phyloP scores from a whole-genome alignment of 2,329 filamentous ascomycete genomes.

The Neopestalotiopsis rosae region DNA sequence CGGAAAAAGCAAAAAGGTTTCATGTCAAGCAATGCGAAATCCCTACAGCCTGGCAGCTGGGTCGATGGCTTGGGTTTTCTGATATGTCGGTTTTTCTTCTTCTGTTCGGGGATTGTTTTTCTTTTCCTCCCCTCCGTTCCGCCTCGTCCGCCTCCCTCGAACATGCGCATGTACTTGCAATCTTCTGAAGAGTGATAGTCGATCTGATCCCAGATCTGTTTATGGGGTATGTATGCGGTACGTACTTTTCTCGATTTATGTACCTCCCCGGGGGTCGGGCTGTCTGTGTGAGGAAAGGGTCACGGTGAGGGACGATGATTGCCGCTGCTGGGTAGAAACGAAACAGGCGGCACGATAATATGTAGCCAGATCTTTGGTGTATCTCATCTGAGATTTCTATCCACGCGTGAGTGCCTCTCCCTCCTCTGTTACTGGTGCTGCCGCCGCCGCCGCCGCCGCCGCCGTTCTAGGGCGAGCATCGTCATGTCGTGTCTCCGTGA shows the following conservation, averaged over 20 bases:
- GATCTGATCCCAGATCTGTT: not conserved
- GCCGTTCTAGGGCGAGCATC: not conserved
- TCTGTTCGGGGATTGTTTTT: not conserved
- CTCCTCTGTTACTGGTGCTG: not conserved
- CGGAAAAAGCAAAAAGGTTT: not conserved
- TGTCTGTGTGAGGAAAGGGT: no score
- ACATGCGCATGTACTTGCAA: not conserved
- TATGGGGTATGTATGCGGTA: no score
- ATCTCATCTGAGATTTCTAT: no score
- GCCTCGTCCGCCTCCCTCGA: not conserved
- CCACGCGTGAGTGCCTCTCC: not conserved
- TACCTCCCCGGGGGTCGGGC: no score
- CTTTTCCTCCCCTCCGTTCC: not conserved
- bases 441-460: not conserved
- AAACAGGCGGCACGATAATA: no score
- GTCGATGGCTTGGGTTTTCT: not conserved
- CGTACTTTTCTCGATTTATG: no score
- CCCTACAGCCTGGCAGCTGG: not conserved
- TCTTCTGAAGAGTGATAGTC: not conserved
- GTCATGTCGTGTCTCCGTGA: not conserved
- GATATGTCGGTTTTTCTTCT: not conserved
- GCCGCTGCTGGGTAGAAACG: no score
- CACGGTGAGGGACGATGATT: no score
- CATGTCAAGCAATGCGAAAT: slow-evolving; percentile 1
- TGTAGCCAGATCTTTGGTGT: no score